Conservation (phyloP, 139 green algal genomes). For the Chlamydomonas sphaeroides region DNA sequence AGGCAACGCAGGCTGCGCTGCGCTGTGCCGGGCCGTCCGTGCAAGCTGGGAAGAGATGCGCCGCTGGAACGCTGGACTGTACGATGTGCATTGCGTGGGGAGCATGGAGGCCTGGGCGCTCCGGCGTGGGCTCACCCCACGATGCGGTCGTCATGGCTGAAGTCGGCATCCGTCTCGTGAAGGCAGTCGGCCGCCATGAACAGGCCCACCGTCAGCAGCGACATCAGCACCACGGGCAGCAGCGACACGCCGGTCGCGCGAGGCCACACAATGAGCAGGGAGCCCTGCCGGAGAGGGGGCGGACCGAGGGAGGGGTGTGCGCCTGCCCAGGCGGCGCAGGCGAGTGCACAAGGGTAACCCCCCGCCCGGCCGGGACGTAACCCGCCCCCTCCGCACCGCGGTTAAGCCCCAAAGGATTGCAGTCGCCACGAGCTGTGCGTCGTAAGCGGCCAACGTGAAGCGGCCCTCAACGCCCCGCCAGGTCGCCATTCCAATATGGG, state of each 20-base stretch:
- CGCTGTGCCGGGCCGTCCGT: too few relatives aligned
- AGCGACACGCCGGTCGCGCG: not conserved
- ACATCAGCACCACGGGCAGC: slow-evolving; percentile 31
- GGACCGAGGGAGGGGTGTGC: too few relatives aligned
- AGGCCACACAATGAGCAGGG: too few relatives aligned
- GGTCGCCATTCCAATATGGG: not conserved
- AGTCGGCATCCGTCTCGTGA: not conserved
- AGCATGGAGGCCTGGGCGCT: too few relatives aligned
- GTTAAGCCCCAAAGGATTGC: slow-evolving; percentile 6
- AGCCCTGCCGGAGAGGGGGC: too few relatives aligned
- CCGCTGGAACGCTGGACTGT: too few relatives aligned
- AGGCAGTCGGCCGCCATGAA: slow-evolving; percentile 17
- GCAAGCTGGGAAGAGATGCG: too few relatives aligned
- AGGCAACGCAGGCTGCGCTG: too few relatives aligned
- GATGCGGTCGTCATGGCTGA: slow-evolving; percentile 23
- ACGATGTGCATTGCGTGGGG: too few relatives aligned
- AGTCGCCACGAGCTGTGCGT: slow-evolving; percentile 9
- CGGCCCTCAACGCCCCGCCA: not conserved
- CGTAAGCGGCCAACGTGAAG: slow-evolving; percentile 18
- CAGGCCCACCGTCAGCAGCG: not conserved
- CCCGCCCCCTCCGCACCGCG: slow-evolving; percentile 8
- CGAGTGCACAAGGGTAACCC: too few relatives aligned
- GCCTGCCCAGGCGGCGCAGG: too few relatives aligned
- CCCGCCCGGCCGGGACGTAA: too few relatives aligned
- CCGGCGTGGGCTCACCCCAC: slow-evolving; percentile 15